These are phyloP conservation scores for Ascoidea rubescens DNA, from an alignment of 805 yeast species.

Conservation along the genomic window DNA sequence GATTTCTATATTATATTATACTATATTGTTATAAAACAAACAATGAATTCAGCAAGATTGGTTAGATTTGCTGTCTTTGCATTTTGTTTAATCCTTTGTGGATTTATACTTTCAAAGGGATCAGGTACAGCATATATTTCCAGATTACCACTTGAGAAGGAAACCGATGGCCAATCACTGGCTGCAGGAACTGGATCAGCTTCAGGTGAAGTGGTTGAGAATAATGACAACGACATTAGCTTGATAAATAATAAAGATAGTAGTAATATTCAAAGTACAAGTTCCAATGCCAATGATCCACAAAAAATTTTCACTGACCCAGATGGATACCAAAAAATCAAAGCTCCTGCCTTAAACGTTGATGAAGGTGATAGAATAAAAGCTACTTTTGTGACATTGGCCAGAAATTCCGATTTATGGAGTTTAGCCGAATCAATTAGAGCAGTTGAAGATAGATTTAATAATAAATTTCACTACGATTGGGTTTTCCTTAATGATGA, in stretches of 20 bases:
- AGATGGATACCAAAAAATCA: conserved; percentile 8
- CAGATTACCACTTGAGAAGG: not conserved
- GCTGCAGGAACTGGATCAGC: not conserved
- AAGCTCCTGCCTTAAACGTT: conserved; percentile 4
- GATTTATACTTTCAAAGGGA: conserved; percentile 34
- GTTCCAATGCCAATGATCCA: not conserved
- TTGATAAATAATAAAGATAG: not conserved
- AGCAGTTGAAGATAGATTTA: conserved; percentile 82
- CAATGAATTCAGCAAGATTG: conserved; percentile 34
- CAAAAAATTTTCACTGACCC: conserved; percentile 1
- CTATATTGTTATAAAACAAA: conserved; percentile 15
- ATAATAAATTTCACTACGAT: conserved; percentile 67
- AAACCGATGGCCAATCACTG: not conserved
- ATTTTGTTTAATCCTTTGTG: conserved; percentile 29
- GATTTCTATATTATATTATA: not conserved
- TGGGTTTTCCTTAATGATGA: conserved; percentile 94
- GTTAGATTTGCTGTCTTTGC: conserved; percentile 35
- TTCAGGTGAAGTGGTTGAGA: not conserved
- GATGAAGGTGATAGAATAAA: conserved; percentile 31
- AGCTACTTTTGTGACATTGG: conserved; percentile 74
- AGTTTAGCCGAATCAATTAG: conserved; percentile 51
- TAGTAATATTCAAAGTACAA: not conserved
- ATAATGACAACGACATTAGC: not conserved
- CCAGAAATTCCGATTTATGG: conserved; percentile 61
- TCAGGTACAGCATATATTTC: conserved; percentile 19